A percentile compares a stretch with the other conserved stretches of the same genome.
Evolutionary conservation across 2,329 filamentous ascomycete species (phyloP).

Genomic region (Xylaria sp.): DNA sequence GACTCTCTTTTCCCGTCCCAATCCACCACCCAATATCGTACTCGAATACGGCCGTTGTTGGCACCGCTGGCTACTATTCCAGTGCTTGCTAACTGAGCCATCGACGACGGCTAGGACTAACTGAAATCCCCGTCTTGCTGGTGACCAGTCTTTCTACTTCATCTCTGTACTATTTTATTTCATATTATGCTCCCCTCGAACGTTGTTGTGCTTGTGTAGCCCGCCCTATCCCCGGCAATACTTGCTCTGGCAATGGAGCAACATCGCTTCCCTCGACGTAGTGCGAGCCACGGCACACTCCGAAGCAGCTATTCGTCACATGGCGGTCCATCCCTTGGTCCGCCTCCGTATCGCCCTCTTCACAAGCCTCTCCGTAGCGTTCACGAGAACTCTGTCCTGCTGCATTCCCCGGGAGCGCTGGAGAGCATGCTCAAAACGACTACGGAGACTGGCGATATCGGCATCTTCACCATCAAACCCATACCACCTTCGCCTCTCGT

Average conservation of each 20-base stretch:
- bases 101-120: conserved; percentile 33
- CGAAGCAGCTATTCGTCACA: conserved; percentile 46
- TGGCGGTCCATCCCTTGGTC: conserved; percentile 37
- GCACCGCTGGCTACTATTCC: conserved; percentile 34
- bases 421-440: conserved; percentile 74
- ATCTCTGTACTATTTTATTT: conserved; percentile 45
- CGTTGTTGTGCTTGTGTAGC: conserved; percentile 28
- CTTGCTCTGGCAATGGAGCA: conserved; percentile 45
- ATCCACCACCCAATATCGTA: conserved; percentile 32
- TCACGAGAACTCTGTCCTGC: conserved; percentile 56
- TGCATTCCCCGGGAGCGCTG: conserved; percentile 64
- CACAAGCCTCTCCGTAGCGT: conserved; percentile 58
- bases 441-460: conserved; percentile 74
- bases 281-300: conserved; percentile 50
- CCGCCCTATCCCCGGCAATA: conserved; percentile 17
- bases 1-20: conserved; percentile 19
- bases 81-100: conserved; percentile 33
- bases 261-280: conserved; percentile 48
- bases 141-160: conserved; percentile 40
- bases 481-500: conserved; percentile 49
- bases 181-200: conserved; percentile 40
- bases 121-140: conserved; percentile 26
- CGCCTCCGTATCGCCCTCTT: conserved; percentile 45
- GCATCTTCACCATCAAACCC: conserved; percentile 66
- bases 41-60: conserved; percentile 33